Conservation (phyloP, 2,329 filamentous ascomycete genomes). For the Neofusicoccum parvum region DNA sequence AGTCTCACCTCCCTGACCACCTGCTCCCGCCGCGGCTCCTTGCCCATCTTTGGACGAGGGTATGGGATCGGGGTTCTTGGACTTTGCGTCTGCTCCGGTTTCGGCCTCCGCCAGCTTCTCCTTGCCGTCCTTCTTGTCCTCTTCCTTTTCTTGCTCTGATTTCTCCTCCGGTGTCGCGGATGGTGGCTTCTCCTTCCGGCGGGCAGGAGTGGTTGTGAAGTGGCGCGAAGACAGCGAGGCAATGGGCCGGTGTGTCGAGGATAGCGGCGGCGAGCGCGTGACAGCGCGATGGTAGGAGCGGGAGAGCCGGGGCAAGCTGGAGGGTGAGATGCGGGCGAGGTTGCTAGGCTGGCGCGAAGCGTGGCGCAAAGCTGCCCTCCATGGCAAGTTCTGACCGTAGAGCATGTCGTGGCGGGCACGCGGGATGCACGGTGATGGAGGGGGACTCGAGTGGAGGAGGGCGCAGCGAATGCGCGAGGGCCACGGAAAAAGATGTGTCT, state of each 20-base stretch:
- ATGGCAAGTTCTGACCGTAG: slow-evolving; percentile 65
- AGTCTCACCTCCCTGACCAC: slow-evolving; percentile 53
- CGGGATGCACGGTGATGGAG: neutral
- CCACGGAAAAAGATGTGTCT: neutral
- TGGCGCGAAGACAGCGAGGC: slow-evolving; percentile 36
- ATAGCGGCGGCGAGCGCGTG: slow-evolving; percentile 17
- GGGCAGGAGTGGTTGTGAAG: slow-evolving; percentile 27
- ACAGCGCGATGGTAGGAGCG: slow-evolving; percentile 7
- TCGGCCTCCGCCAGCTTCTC: slow-evolving; percentile 46
- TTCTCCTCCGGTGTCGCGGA: slow-evolving; percentile 52
- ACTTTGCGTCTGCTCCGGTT: slow-evolving; percentile 45
- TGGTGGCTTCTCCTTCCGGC: slow-evolving; percentile 57
- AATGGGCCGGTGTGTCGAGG: slow-evolving; percentile 38
- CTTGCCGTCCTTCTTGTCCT: slow-evolving; percentile 44
- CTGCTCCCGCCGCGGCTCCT: slow-evolving; percentile 60
- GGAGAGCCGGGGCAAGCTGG: neutral
- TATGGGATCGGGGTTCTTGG: slow-evolving; percentile 53
- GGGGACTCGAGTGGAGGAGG: neutral
- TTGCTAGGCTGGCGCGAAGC: slow-evolving; percentile 45
- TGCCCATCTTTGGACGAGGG: slow-evolving; percentile 61
- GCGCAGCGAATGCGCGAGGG: neutral
- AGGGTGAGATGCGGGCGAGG: neutral
- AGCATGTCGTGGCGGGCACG: slow-evolving; percentile 51
- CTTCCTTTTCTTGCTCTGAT: slow-evolving; percentile 44
- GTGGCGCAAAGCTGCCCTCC: slow-evolving; percentile 62